A percentile compares a stretch with the other conserved stretches of the same genome.
Evolutionary conservation across 2,329 filamentous ascomycete genomes (phyloP).

Genomic region (Chaetomium globosum): DNA sequence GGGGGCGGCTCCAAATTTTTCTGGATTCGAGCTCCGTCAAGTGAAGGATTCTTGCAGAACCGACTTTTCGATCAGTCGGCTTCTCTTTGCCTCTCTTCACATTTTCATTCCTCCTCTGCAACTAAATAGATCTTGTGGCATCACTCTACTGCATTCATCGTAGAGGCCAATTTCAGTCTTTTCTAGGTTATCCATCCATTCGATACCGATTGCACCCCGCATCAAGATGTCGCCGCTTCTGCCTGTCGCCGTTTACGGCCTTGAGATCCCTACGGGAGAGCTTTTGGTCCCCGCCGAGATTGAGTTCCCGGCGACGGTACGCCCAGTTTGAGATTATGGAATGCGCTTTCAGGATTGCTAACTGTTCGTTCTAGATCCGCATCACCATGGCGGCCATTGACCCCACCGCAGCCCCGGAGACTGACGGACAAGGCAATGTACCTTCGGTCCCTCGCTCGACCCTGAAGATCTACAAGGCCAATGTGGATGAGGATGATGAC

Average conservation of each 20-base stretch:
- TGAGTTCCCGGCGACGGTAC: conserved; percentile 81
- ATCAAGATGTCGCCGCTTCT: conserved; percentile 57
- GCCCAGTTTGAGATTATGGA: conserved; percentile 43
- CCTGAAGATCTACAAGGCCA: conserved; percentile 83
- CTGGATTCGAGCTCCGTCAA: conserved; percentile 22
- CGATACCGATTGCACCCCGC: conserved; percentile 11
- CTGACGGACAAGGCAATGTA: conserved; percentile 63
- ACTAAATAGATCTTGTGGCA: not conserved
- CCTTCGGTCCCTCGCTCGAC: conserved; percentile 74
- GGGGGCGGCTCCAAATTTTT: conserved; percentile 30
- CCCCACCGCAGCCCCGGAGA: conserved; percentile 74
- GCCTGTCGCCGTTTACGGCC: conserved; percentile 83
- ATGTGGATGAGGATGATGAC: conserved; percentile 62
- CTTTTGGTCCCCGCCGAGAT: conserved; percentile 76
- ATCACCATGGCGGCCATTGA: conserved; percentile 99
- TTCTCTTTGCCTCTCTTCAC: conserved; percentile 15
- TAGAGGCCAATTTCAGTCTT: not conserved
- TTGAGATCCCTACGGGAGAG: conserved; percentile 85
- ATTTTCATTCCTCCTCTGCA: conserved; percentile 2
- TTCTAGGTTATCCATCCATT: not conserved
- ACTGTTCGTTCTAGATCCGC: conserved; percentile 68
- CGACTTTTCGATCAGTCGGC: conserved; percentile 21
- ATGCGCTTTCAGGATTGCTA: conserved; percentile 32
- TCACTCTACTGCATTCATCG: not conserved
- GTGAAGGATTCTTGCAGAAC: conserved; percentile 32